Evolutionary conservation across 106 monocot genomes (phyloP).

Genomic region (Narthecium ossifragum): DNA sequence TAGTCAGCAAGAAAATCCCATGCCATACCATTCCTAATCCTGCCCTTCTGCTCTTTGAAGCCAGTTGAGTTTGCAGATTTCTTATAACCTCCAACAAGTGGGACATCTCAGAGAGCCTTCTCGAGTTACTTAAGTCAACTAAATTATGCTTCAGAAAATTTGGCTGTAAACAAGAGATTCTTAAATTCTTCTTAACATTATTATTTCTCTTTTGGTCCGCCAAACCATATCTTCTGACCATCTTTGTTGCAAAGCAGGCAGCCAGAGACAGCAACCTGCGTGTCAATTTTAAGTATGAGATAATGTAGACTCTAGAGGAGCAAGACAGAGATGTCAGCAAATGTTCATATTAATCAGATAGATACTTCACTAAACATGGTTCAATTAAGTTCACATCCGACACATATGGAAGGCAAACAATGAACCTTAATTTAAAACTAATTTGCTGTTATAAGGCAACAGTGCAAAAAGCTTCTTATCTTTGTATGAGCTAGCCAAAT

Average conservation of each 20-base stretch:
- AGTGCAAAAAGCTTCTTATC: too few species aligned
- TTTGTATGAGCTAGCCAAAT: too few species aligned
- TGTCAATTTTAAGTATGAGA: too few species aligned
- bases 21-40: constrained; percentile 39
- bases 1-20: background rate
- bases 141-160: constrained; percentile 3
- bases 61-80: constrained; percentile 52
- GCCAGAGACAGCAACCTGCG: constrained; percentile 75
- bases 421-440: too few species aligned
- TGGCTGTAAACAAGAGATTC: constrained; percentile 4
- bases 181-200: constrained; percentile 2
- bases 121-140: constrained; percentile 24
- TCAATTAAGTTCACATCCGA: too few species aligned
- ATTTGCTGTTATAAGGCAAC: too few species aligned
- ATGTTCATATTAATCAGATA: too few species aligned
- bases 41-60: constrained; percentile 35
- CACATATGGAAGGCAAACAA: too few species aligned
- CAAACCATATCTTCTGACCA: constrained; percentile 73
- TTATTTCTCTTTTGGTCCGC: constrained; percentile 30
- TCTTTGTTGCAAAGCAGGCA: constrained; percentile 94
- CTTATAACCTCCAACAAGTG: constrained; percentile 84
- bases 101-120: constrained; percentile 75
- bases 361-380: too few species aligned
- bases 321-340: too few species aligned
- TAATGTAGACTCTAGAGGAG: too few species aligned